Percentiles rank a stretch among this genome's conserved stretches.
Evolutionary conservation across 1,139 yeast genomes (phyloP).

Genomic region (Chernovozyma sophiae-reginae): DNA sequence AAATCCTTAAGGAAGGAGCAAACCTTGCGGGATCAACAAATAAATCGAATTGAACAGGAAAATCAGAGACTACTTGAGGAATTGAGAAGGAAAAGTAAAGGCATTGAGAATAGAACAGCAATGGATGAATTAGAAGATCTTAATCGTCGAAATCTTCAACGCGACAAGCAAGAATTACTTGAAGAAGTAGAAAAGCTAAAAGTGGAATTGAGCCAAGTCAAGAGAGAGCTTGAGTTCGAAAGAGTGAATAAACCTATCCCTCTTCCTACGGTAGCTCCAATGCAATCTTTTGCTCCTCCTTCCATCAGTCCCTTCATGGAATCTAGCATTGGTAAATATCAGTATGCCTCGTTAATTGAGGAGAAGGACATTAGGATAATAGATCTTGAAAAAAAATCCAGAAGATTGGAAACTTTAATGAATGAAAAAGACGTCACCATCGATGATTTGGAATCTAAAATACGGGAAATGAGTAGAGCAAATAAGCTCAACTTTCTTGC

Average conservation of each 20-base stretch:
- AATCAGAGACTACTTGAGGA: slow-evolving; percentile 11
- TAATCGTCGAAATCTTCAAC: slow-evolving; percentile 16
- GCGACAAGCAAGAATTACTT: slow-evolving; percentile 15
- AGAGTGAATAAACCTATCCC: slow-evolving; percentile 59
- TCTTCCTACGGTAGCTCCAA: neutral
- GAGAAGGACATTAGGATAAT: slow-evolving; percentile 13
- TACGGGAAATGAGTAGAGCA: slow-evolving; percentile 22
- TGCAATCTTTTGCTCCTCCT: neutral
- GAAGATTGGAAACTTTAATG: slow-evolving; percentile 21
- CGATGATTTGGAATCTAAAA: slow-evolving; percentile 24
- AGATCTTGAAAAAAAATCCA: slow-evolving; percentile 19
- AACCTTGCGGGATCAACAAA: slow-evolving; percentile 9
- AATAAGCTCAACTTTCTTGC: slow-evolving; percentile 16
- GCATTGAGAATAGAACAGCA: slow-evolving; percentile 13
- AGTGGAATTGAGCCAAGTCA: slow-evolving; percentile 27
- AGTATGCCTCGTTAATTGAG: slow-evolving; percentile 7
- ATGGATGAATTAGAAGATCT: slow-evolving; percentile 21
- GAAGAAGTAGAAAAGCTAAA: slow-evolving; percentile 15
- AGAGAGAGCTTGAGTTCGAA: slow-evolving; percentile 68
- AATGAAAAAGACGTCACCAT: slow-evolving; percentile 30
- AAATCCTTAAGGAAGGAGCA: slow-evolving; percentile 11
- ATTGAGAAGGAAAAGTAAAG: slow-evolving; percentile 9
- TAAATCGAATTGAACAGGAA: slow-evolving; percentile 17
- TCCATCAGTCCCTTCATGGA: neutral
- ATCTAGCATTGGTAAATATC: neutral